Evolutionary conservation across 441 rosid genomes (phyloP).

Genomic region (Adansonia gregorii): DNA sequence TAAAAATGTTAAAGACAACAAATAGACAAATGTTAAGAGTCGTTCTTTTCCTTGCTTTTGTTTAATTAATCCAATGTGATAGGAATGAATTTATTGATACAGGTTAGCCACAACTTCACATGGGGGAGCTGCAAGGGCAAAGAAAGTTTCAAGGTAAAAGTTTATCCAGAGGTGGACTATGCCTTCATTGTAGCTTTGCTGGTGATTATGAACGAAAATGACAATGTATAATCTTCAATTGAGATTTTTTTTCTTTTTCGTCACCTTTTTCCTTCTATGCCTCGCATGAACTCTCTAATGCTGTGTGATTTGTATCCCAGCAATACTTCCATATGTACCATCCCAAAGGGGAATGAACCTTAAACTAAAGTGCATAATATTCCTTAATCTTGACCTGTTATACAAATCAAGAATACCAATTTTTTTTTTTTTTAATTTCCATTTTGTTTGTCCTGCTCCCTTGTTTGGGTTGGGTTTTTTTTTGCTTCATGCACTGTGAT

Average conservation of each 20-base stretch:
- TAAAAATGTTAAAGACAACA: neutral
- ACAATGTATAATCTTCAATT: conserved; percentile 1
- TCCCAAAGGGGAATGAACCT: neutral
- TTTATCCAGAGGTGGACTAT: conserved; percentile 78
- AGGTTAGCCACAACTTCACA: conserved; percentile 61
- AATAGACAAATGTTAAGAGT: neutral
- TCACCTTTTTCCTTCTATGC: neutral
- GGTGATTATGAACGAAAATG: conserved; percentile 58
- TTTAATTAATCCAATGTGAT: neutral
- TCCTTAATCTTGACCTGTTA: no score
- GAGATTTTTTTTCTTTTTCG: neutral
- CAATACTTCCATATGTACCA: neutral
- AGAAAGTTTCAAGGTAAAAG: conserved; percentile 60
- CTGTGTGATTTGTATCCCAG: neutral
- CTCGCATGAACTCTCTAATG: neutral
- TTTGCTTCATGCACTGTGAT: neutral
- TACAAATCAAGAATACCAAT: neutral
- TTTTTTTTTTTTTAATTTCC: neutral
- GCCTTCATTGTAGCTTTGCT: conserved; percentile 73
- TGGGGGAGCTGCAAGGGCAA: conserved; percentile 72
- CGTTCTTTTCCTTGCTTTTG: no score
- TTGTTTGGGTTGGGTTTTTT: neutral
- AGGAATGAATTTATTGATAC: neutral
- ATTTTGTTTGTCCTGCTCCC: neutral
- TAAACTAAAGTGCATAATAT: neutral